Evolutionary conservation across 352 stramenopile genomes (phyloP), one percentile per base, ranked within the genome.

Genomic region (Blastocystis sp.): DNA sequence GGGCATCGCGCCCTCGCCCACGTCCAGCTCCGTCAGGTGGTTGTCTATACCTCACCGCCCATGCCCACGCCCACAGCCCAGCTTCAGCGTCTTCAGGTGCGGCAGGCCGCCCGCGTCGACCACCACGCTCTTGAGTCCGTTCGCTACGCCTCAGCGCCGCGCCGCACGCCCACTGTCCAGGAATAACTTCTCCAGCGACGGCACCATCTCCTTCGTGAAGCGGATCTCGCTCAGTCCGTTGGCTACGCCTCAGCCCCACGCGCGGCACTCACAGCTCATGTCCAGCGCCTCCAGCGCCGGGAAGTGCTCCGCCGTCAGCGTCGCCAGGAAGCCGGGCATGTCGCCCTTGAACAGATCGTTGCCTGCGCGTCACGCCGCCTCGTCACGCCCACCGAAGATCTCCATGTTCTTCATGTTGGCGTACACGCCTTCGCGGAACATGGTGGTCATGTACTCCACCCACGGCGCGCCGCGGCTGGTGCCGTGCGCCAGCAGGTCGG

Each of bases 321-420:
- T 28, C 38, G 11, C 52, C 10, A 81, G 28, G 28, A 81, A 64
- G 0, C 19, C 52, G 60, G 64, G 21, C 48, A 81, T 17, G 21
- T 81, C 71, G 38, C 71, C 71, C 1, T 64, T 62, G 28, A 67
- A 62, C 28, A 81, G 71, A 9, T 81, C 71, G 60, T 81, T 81
- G 14, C 62, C 62, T 69, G 34, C 62, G 17, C 40, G 62, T 2
- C 21, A 69, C 21, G 11, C 17, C 2, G 62, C 62, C 28, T 2
- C 21, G 1, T 28, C 21, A 69, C 21, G 11, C 21, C 21, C 14
- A 69, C 71, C 71, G 43, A 81, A 81, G n/a, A 81, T 81, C 71
- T 81, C 71, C 71, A 81, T 81, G 28, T 56, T 81, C 19, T 41
- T 62, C 11, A 81, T 21, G 60, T 65, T n/a, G n/a, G 1, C 1